These are phyloP conservation scores for Tetrapisispora phaffii DNA, from an alignment of 805 yeast genomes.

Conservation along the genomic window DNA sequence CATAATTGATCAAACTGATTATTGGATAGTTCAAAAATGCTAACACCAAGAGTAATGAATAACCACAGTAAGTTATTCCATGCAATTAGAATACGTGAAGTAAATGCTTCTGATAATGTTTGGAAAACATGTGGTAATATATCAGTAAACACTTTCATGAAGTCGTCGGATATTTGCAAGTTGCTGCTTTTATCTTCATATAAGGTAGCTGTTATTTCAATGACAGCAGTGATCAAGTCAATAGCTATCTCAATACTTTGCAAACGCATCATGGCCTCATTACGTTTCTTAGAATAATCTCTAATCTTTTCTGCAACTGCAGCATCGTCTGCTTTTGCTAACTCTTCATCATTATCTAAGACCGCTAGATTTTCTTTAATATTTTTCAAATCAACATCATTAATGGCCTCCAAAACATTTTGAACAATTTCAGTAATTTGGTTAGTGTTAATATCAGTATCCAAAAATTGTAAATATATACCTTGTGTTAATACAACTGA, in stretches of 20 bases:
- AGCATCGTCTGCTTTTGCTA: slow-evolving; percentile 9
- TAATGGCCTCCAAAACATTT: slow-evolving; percentile 19
- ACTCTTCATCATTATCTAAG: slow-evolving; percentile 12
- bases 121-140: slow-evolving; percentile 31
- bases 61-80: slow-evolving; percentile 65
- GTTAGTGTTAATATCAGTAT: slow-evolving; percentile 17
- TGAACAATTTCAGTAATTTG: slow-evolving; percentile 20
- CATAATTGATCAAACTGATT: slow-evolving; percentile 13
- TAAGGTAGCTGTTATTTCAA: slow-evolving; percentile 43
- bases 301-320: slow-evolving; percentile 24
- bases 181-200: slow-evolving; percentile 13
- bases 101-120: slow-evolving; percentile 39
- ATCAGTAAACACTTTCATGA: slow-evolving; percentile 12
- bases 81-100: slow-evolving; percentile 49
- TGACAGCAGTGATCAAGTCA: slow-evolving; percentile 66
- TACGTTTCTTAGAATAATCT: slow-evolving; percentile 33
- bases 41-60: slow-evolving; percentile 18
- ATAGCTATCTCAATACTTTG: slow-evolving; percentile 61
- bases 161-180: slow-evolving; percentile 5
- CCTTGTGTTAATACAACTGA: slow-evolving; percentile 31
- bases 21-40: slow-evolving; percentile 16
- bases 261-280: slow-evolving; percentile 40
- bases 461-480: slow-evolving; percentile 31
- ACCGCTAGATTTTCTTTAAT: slow-evolving; percentile 20
- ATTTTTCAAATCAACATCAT: slow-evolving; percentile 27